phyloP scores from a whole-genome alignment of 805 yeast species.

The Nakazawaea wickerhamii region DNA sequence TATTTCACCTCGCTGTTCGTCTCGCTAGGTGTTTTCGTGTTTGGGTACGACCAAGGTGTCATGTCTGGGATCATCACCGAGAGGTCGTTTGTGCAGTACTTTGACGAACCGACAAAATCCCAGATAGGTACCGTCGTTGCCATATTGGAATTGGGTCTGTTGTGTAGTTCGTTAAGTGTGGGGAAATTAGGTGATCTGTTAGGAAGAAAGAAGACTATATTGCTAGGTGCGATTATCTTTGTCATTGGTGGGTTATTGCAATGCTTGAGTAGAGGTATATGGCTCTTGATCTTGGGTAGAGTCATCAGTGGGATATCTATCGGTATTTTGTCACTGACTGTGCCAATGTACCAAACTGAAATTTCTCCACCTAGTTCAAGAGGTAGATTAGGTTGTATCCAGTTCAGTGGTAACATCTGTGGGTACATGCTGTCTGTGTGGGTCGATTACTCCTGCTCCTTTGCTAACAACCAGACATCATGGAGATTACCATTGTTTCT shows the following conservation, averaged over 20 bases:
- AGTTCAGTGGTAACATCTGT: slow-evolving; percentile 78
- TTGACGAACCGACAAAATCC: slow-evolving; percentile 67
- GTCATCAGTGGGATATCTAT: slow-evolving; percentile 82
- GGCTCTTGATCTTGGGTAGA: slow-evolving; percentile 64
- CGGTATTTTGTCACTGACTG: slow-evolving; percentile 77
- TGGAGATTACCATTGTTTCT: slow-evolving; percentile 79
- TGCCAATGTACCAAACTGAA: slow-evolving; percentile 85
- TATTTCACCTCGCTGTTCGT: slow-evolving; percentile 53
- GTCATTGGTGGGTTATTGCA: slow-evolving; percentile 74
- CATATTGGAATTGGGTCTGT: slow-evolving; percentile 82
- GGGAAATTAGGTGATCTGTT: slow-evolving; percentile 69
- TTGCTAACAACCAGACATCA: slow-evolving; percentile 50
- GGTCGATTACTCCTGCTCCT: slow-evolving; percentile 78
- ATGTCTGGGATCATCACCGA: slow-evolving; percentile 84
- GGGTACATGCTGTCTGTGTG: slow-evolving; percentile 84
- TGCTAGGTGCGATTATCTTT: slow-evolving; percentile 69
- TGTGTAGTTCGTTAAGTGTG: slow-evolving; percentile 67
- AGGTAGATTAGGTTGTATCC: slow-evolving; percentile 81
- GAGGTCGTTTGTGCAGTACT: slow-evolving; percentile 61
- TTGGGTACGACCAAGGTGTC: slow-evolving; percentile 86
- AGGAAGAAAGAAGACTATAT: slow-evolving; percentile 75
- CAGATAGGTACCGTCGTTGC: slow-evolving; percentile 85
- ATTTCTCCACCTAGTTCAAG: slow-evolving; percentile 83
- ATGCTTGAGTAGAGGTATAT: slow-evolving; percentile 50
- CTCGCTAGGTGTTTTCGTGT: slow-evolving; percentile 56